These are phyloP conservation scores for Phellopilus nigrolimitatus DNA, from an alignment of 1,284 basidiomycete genomes.

Conservation along the genomic window DNA sequence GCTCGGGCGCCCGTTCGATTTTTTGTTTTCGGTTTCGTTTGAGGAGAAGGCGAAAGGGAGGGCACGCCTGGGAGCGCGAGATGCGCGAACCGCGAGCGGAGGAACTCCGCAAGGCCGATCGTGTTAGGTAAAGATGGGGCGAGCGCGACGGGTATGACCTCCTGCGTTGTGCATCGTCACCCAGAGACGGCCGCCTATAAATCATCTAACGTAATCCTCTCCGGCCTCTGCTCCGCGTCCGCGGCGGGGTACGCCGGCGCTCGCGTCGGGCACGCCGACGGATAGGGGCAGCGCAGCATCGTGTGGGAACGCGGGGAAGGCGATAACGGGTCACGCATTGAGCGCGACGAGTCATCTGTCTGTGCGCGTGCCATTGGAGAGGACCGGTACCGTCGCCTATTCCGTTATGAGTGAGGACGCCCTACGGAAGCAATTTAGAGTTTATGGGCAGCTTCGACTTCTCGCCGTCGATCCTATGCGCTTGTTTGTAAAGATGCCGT, in stretches of 20 bases:
- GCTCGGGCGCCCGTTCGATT: no score
- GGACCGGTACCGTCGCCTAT: constrained; percentile 10
- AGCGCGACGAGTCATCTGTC: constrained; percentile 2
- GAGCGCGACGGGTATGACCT: constrained; percentile 28
- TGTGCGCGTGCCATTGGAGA: constrained; percentile 7
- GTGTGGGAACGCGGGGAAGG: background rate
- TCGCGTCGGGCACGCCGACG: constrained; percentile 31
- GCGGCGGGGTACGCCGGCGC: constrained; percentile 29
- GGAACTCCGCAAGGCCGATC: constrained; percentile 24
- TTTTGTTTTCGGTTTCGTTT: no score
- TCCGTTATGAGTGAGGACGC: no score
- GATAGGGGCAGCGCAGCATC: constrained; percentile 27
- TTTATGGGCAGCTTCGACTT: no score
- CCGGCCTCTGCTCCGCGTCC: no score
- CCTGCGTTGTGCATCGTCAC: constrained; percentile 27
- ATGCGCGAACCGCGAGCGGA: constrained; percentile 27
- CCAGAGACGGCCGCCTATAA: constrained; percentile 32
- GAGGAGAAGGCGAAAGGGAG: no score
- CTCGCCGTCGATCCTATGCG: no score
- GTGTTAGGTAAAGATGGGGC: constrained; percentile 20
- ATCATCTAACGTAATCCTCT: constrained; percentile 27
- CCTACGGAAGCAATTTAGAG: no score
- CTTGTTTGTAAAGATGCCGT: no score
- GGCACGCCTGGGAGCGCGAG: constrained; percentile 2
- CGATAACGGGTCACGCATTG: background rate